Conservation (phyloP, 208 protist species). For the Porcisia hertigi region DNA sequence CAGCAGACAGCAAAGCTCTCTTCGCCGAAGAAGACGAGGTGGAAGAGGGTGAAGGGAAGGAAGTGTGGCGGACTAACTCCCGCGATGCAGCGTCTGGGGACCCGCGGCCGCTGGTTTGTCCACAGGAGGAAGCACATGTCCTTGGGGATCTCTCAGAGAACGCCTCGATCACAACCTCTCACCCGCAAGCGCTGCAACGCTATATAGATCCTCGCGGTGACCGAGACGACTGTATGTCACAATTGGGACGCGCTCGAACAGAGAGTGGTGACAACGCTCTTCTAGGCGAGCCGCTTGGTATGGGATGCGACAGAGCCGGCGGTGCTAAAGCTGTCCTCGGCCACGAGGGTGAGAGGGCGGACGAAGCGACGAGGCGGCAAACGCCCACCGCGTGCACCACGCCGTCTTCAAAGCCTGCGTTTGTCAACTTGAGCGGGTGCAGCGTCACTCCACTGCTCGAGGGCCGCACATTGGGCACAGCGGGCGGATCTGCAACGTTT, state of each 20-base stretch:
- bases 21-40: slow-evolving; percentile 24
- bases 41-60: neutral
- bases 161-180: slow-evolving; percentile 7
- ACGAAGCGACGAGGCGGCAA: neutral
- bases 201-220: neutral
- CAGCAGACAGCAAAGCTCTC: slow-evolving; percentile 20
- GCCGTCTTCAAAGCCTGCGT: slow-evolving; percentile 4
- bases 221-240: neutral
- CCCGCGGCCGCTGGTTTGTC: neutral
- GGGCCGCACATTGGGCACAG: neutral
- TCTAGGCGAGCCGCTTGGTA: neutral
- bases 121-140: slow-evolving; percentile 13
- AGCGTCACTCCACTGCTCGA: neutral
- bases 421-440: neutral
- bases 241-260: neutral
- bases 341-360: neutral
- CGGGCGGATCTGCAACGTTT: slow-evolving; percentile 7
- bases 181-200: neutral
- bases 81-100: neutral
- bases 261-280: slow-evolving; percentile 4
- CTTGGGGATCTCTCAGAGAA: slow-evolving; percentile 18
- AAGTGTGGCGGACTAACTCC: neutral
- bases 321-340: neutral
- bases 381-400: slow-evolving; percentile 2
- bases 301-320: neutral